Base-by-base conservation (phyloP, 208 protist species). In the Strigomonas culicis region DNA sequence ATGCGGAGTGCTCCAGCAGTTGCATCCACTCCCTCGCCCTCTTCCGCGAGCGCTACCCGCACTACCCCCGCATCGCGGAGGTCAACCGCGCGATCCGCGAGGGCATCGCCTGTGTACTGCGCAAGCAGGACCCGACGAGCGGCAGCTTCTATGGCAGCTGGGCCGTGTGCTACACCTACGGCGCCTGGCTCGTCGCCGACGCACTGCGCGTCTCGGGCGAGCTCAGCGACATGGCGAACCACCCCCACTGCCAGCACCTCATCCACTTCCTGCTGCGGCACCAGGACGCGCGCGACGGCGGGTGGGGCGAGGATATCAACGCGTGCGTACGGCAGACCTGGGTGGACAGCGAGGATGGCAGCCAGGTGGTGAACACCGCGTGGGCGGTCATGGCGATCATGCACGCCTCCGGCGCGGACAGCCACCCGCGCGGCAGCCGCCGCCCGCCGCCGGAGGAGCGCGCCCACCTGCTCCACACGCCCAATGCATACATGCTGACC, bases 101-200 rank as follows among this genome's bases (percentile, higher is more conserved):
- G 50, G 95, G 88, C 53, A 84, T 97, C 24, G 76, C 86, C 22
- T 97, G 82, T 39, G 86, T 99, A 17, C 80, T 96, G 49, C 46
- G 63, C 7, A 92, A 88, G 65, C 97, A 99, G 77, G 72, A 84
- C 24, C 57, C 74, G 3, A 95, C 98, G 68, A 55, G 74, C 55
- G 97, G 93, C 31, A 76, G 92, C 63, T 97, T 95, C 75, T 98
- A 98, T 55, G 97, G 97, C 39, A 96, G 84, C 70, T 99, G 97
- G 97, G 98, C 79, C 13, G 92, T 98, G 39, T 99, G 98, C 85
- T 99, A 98, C 88, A 99, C 97, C 30, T 99, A 99, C 82, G 96
- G 82, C 24, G 90, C 94, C 22, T 99, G 97, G 97, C 95, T 99
- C 74, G 97, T 94, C 41, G 74, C 98, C 24, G 86, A 94, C 66